Percentiles rank a stretch among this genome's conserved stretches.
Evolutionary conservation across 768 basidiomycete species (phyloP).

Genomic region (Tricholoma furcatifolium): DNA sequence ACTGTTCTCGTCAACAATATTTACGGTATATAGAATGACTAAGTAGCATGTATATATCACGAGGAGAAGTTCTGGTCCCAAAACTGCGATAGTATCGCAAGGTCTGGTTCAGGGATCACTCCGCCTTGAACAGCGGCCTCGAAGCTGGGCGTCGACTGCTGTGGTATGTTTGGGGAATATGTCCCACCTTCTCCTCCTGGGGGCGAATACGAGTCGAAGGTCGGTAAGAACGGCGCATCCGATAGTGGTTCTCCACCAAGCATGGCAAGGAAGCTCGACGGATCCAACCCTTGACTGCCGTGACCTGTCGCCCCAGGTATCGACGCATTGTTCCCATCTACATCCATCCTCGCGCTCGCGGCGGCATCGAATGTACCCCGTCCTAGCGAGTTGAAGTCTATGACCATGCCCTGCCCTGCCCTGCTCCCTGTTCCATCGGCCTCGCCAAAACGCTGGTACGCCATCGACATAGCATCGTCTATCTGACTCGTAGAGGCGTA

Average conservation of each 20-base stretch:
- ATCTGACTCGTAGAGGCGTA: constrained; percentile 1
- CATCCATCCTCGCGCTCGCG: not conserved
- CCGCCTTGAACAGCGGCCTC: not conserved
- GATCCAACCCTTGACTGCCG: constrained; percentile 21
- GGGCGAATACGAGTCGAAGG: constrained; percentile 16
- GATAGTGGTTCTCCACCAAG: constrained; percentile 39
- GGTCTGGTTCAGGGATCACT: constrained; percentile 15
- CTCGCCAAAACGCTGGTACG: constrained; percentile 3
- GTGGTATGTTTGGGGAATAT: constrained; percentile 7
- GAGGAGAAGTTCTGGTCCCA: constrained; percentile 15
- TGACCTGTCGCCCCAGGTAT: constrained; percentile 9
- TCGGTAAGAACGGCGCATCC: constrained; percentile 35
- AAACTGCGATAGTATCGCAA: constrained; percentile 17
- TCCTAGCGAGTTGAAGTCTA: constrained; percentile 3
- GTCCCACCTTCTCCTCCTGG: constrained; percentile 2
- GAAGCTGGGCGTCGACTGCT: not conserved
- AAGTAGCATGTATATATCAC: not conserved
- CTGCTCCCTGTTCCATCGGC: not conserved
- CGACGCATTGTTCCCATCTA: constrained; percentile 2
- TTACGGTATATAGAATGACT: too few species aligned
- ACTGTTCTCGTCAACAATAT: too few species aligned
- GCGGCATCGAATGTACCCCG: not conserved
- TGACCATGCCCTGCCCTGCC: constrained; percentile 3
- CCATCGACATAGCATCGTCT: not conserved
- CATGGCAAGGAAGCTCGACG: constrained; percentile 36